Evolutionary conservation across 148 eudicot genomes (phyloP).

Genomic region (Camellia granthamiana): DNA sequence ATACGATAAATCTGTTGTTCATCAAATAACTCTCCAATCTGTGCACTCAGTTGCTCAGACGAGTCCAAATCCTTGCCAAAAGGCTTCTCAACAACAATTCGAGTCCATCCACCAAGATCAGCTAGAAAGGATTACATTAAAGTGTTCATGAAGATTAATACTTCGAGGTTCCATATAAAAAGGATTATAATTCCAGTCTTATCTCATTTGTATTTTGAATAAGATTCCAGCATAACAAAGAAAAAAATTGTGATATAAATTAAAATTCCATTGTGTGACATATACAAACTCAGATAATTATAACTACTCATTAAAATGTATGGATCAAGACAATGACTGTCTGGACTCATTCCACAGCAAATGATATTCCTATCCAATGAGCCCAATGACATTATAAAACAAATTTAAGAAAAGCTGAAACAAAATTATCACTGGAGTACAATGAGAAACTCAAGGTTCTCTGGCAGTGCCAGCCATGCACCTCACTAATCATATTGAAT

Average conservation of each 20-base stretch:
- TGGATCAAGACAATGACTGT: neutral
- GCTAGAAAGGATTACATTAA: conserved; percentile 47
- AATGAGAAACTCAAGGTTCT: neutral
- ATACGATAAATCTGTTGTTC: conserved; percentile 94
- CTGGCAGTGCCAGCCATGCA: neutral
- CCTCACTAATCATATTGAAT: no score
- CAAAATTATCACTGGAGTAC: neutral
- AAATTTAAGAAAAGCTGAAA: neutral
- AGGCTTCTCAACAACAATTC: conserved; percentile 93
- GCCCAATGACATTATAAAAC: neutral
- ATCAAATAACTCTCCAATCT: conserved; percentile 84
- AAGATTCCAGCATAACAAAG: no score
- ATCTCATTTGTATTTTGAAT: no score
- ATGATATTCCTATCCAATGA: neutral
- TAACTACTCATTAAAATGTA: neutral
- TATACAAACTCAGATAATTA: no score
- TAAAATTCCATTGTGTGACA: no score
- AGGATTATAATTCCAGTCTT: neutral
- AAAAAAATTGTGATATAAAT: no score
- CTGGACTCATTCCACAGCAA: neutral
- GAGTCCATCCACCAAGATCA: conserved; percentile 89
- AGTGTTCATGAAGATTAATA: conserved; percentile 11
- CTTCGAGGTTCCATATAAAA: neutral
- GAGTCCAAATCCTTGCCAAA: conserved; percentile 90
- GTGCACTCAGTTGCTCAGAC: conserved; percentile 81